phyloP scores from a whole-genome alignment of 345 rosid genomes.

The Combretum micranthum region DNA sequence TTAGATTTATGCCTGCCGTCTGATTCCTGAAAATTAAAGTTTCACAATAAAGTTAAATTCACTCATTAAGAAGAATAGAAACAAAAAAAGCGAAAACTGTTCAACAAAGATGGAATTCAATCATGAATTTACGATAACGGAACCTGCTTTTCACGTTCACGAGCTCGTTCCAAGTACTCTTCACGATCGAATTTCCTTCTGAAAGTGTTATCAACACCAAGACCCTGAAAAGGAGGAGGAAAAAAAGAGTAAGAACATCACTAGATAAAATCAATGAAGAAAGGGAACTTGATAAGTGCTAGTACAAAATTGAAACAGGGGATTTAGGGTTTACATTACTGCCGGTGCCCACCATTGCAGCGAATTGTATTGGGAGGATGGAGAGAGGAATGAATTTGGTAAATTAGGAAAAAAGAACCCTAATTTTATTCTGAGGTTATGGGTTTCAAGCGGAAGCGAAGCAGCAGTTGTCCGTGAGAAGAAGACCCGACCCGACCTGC shows the following conservation, averaged over 20 bases:
- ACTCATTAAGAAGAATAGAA: conserved; percentile 4
- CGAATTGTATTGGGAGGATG: background rate
- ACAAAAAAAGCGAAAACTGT: background rate
- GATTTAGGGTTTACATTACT: conserved; percentile 29
- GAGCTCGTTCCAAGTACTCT: conserved; percentile 77
- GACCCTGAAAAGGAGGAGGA: conserved; percentile 24
- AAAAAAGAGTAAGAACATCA: background rate
- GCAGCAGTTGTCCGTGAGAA: too few relatives aligned
- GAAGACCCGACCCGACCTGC: too few relatives aligned
- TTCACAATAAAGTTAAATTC: background rate
- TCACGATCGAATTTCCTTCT: conserved; percentile 78
- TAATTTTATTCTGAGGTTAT: too few relatives aligned
- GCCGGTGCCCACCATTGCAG: conserved; percentile 25
- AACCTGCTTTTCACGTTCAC: conserved; percentile 85
- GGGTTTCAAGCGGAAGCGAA: too few relatives aligned
- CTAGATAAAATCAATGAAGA: background rate
- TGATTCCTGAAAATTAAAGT: conserved; percentile 40
- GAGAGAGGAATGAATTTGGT: too few relatives aligned
- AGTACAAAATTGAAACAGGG: background rate
- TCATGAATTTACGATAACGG: background rate
- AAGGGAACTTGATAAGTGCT: background rate
- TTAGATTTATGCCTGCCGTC: conserved; percentile 62
- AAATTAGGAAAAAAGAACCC: too few relatives aligned
- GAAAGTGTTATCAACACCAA: conserved; percentile 80
- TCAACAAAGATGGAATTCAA: background rate